These are phyloP conservation scores for Chloris gayana DNA, from an alignment of 176 grass and related monocot genomes.

Conservation along the genomic window DNA sequence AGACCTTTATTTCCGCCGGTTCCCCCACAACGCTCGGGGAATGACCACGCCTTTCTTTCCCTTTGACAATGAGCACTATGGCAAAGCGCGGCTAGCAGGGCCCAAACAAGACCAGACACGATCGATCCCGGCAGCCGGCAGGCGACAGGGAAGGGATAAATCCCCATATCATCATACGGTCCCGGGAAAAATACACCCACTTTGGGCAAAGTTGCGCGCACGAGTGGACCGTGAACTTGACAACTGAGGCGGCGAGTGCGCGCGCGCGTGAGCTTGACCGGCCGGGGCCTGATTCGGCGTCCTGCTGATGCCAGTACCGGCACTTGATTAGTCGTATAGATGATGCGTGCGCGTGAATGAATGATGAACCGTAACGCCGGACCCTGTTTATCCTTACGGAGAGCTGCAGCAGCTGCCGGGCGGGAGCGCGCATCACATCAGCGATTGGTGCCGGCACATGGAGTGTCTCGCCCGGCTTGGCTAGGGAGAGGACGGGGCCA, in stretches of 20 bases:
- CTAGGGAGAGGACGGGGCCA: not conserved
- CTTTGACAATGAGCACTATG: not conserved
- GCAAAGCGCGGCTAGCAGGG: not conserved
- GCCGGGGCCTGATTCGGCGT: not conserved
- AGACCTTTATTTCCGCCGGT: not conserved
- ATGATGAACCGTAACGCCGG: not conserved
- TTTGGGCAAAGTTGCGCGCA: not conserved
- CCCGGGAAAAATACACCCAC: not conserved
- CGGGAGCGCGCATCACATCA: slow-evolving; percentile 38
- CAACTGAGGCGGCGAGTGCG: not conserved
- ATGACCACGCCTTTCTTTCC: not conserved
- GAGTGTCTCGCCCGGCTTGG: slow-evolving; percentile 50
- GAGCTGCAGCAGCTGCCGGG: not conserved
- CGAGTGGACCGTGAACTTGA: not conserved
- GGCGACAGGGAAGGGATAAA: not conserved
- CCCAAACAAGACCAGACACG: not conserved
- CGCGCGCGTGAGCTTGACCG: not conserved
- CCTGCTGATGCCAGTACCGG: not conserved
- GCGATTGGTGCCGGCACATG: slow-evolving; percentile 53
- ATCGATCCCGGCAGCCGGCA: not conserved
- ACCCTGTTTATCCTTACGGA: not conserved
- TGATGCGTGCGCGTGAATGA: not conserved
- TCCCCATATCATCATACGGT: not conserved
- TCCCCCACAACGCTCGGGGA: not conserved
- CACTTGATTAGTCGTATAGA: not conserved